These are phyloP conservation scores for Colletotrichum sublineola DNA, from an alignment of 2,329 filamentous ascomycete genomes.

Conservation along the genomic window DNA sequence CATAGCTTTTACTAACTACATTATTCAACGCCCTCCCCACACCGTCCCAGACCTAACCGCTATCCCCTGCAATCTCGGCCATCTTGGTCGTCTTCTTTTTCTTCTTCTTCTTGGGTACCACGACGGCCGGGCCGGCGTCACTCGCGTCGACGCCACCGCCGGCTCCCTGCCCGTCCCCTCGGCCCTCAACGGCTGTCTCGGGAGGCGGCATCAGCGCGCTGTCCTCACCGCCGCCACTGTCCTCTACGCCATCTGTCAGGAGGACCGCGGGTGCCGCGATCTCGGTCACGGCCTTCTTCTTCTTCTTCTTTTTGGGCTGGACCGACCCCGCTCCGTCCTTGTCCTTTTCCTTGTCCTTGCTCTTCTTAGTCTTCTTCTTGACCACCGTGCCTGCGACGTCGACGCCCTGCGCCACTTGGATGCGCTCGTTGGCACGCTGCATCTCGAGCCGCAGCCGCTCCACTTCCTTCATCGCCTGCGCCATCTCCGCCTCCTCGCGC, in stretches of 20 bases:
- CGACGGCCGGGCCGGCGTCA: constrained; percentile 30
- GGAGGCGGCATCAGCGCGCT: constrained; percentile 11
- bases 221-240: constrained; percentile 32
- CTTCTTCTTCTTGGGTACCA: constrained; percentile 58
- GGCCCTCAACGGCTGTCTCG: constrained; percentile 1
- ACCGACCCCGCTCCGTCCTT: constrained; percentile 46
- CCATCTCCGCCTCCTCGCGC: constrained; percentile 90
- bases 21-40: neutral
- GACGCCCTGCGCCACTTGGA: constrained; percentile 78
- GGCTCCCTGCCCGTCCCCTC: neutral
- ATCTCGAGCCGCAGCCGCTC: constrained; percentile 90
- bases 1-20: neutral
- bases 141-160: neutral
- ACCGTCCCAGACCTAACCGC: neutral
- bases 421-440: constrained; percentile 83
- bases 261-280: constrained; percentile 47
- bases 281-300: constrained; percentile 50
- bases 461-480: constrained; percentile 87
- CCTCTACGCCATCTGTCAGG: constrained; percentile 41
- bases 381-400: constrained; percentile 75
- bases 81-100: constrained; percentile 51
- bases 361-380: constrained; percentile 77
- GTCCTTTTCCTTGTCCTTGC: constrained; percentile 62
- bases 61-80: constrained; percentile 37
- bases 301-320: constrained; percentile 66